These are phyloP conservation scores for Penicillium mononematosum DNA, from an alignment of 495 filamentous ascomycete species.

Conservation along the genomic window DNA sequence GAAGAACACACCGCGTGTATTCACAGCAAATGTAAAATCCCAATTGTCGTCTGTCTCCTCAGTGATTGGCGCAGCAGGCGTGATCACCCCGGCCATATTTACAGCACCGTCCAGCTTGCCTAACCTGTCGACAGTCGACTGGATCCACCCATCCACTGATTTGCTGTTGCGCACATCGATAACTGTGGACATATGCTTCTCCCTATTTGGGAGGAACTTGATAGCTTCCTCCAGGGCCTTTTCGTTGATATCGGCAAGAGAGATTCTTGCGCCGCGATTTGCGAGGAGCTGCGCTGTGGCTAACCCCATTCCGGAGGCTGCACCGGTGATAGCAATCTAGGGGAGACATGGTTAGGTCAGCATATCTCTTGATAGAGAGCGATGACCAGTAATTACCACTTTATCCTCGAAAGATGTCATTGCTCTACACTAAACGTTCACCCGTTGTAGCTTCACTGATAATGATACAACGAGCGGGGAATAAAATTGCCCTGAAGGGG, in stretches of 20 bases:
- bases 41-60: slow-evolving; percentile 43
- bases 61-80: slow-evolving; percentile 27
- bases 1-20: slow-evolving; percentile 53
- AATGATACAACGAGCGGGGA: too few relatives aligned
- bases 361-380: neutral
- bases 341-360: neutral
- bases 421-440: neutral
- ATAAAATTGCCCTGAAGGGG: neutral
- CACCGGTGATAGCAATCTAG: slow-evolving; percentile 20
- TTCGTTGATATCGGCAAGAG: slow-evolving; percentile 47
- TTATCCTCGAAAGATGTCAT: slow-evolving; percentile 20
- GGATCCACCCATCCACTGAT: slow-evolving; percentile 45
- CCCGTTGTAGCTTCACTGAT: neutral
- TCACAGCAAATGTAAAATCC: slow-evolving; percentile 50
- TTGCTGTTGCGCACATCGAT: slow-evolving; percentile 38
- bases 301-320: slow-evolving; percentile 37
- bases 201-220: slow-evolving; percentile 2
- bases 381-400: slow-evolving; percentile 8
- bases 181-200: slow-evolving; percentile 22
- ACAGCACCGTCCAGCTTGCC: slow-evolving; percentile 49
- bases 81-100: slow-evolving; percentile 51
- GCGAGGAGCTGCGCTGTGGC: slow-evolving; percentile 36
- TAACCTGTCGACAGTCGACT: slow-evolving; percentile 33
- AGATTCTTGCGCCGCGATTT: slow-evolving; percentile 44
- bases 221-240: slow-evolving; percentile 27